Conservation (phyloP, 352 stramenopile genomes). For the Phytopythium sindhum region DNA sequence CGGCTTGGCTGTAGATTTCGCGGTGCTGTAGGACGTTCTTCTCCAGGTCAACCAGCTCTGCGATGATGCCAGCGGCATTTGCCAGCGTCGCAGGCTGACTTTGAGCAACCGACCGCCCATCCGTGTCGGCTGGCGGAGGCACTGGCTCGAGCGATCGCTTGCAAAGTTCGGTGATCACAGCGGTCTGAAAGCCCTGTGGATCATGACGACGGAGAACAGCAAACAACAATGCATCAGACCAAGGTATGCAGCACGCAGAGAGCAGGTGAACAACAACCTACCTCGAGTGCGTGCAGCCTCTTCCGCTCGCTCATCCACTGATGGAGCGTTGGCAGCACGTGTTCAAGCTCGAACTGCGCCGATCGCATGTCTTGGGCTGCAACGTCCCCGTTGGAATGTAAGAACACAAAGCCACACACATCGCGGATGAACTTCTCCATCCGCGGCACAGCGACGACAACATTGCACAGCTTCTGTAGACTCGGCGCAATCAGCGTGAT, state of each 20-base stretch:
- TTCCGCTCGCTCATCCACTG: slow-evolving; percentile 58
- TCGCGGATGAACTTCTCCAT: slow-evolving; percentile 88
- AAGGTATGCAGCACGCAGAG: background rate
- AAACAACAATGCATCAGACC: background rate
- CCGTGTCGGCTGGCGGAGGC: background rate
- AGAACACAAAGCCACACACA: slow-evolving; percentile 74
- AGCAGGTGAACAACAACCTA: slow-evolving; percentile 7
- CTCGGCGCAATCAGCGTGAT: slow-evolving; percentile 78
- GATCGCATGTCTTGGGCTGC: slow-evolving; percentile 18
- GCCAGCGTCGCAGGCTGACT: slow-evolving; percentile 38
- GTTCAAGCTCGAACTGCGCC: slow-evolving; percentile 52
- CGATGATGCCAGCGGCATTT: slow-evolving; percentile 64
- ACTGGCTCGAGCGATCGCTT: slow-evolving; percentile 49
- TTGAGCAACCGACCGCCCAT: background rate
- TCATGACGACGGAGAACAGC: background rate
- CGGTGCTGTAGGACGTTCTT: slow-evolving; percentile 75
- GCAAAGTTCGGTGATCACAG: slow-evolving; percentile 55
- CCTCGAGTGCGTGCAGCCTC: slow-evolving; percentile 60
- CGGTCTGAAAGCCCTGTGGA: slow-evolving; percentile 45
- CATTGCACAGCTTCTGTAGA: slow-evolving; percentile 77
- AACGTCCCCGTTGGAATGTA: slow-evolving; percentile 29
- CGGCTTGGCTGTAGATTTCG: slow-evolving; percentile 78
- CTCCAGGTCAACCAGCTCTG: slow-evolving; percentile 82
- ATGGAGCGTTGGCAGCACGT: slow-evolving; percentile 68
- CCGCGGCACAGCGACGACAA: slow-evolving; percentile 71